Conservation (phyloP, 495 filamentous ascomycete genomes). For the Staphylotrichum longicolle region DNA sequence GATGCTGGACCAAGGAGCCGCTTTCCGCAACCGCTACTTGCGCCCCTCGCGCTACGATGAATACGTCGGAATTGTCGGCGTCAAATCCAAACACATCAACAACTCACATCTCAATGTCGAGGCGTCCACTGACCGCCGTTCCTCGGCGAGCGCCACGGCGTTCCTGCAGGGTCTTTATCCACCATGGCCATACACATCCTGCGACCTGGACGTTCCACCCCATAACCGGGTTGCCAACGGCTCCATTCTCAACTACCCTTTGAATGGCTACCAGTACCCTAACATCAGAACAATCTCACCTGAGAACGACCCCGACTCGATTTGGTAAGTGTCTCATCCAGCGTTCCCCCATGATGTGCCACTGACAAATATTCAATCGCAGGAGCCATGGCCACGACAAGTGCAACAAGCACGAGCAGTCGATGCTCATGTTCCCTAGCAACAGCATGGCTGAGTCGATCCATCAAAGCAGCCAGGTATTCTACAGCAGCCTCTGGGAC, state of each 20-base stretch:
- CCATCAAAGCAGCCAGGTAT: conserved; percentile 31
- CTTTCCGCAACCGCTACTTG: conserved; percentile 41
- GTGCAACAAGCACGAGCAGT: conserved; percentile 35
- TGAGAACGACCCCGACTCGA: conserved; percentile 33
- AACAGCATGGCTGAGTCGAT: conserved; percentile 24
- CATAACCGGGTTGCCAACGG: conserved; percentile 35
- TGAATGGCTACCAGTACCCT: conserved; percentile 46
- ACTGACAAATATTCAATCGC: not conserved
- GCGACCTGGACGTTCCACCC: conserved; percentile 23
- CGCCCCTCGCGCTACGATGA: conserved; percentile 25
- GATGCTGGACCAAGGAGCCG: conserved; percentile 36
- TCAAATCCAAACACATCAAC: conserved; percentile 38
- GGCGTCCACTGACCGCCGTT: conserved; percentile 36
- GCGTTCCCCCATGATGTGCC: accelerated
- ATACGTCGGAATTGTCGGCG: conserved; percentile 35
- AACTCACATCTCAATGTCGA: conserved; percentile 38
- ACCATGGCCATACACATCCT: conserved; percentile 25
- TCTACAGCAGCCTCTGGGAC: conserved; percentile 37
- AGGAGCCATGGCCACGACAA: conserved; percentile 37
- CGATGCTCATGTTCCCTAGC: conserved; percentile 26
- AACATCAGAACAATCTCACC: conserved; percentile 31
- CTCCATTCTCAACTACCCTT: conserved; percentile 36
- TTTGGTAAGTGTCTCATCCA: conserved; percentile 32
- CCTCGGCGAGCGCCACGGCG: conserved; percentile 37
- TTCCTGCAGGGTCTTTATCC: conserved; percentile 48